Conservation (phyloP, 2,329 filamentous ascomycete species). For the Ambrosiella xylebori region DNA sequence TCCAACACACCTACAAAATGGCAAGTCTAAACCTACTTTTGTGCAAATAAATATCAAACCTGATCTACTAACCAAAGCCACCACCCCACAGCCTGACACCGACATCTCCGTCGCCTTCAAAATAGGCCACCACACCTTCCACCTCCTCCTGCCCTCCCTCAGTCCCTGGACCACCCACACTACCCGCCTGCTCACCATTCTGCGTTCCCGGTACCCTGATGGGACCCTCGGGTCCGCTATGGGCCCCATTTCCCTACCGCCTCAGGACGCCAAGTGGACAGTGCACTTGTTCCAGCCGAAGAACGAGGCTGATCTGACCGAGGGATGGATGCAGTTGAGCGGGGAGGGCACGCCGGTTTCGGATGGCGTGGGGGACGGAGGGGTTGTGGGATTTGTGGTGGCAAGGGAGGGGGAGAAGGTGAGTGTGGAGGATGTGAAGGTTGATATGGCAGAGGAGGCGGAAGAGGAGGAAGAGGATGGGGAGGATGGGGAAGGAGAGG, state of each 20-base stretch:
- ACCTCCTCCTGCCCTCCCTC: slow-evolving; percentile 45
- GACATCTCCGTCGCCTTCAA: slow-evolving; percentile 54
- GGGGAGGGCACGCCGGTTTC: slow-evolving; percentile 25
- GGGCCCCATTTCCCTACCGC: slow-evolving; percentile 23
- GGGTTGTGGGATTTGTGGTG: slow-evolving; percentile 30
- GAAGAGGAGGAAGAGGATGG: slow-evolving; percentile 14
- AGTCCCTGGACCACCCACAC: slow-evolving; percentile 40
- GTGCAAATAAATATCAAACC: too few relatives aligned
- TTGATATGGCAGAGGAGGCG: slow-evolving; percentile 26
- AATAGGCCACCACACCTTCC: slow-evolving; percentile 52
- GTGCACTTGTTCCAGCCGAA: slow-evolving; percentile 31
- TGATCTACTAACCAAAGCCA: too few relatives aligned
- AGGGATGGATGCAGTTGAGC: slow-evolving; percentile 33
- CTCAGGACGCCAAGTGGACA: slow-evolving; percentile 18
- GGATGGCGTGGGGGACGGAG: slow-evolving; percentile 30
- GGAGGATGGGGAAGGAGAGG: background rate
- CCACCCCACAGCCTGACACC: slow-evolving; percentile 16
- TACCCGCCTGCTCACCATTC: slow-evolving; percentile 36
- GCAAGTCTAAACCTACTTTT: too few relatives aligned
- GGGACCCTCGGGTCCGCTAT: slow-evolving; percentile 28
- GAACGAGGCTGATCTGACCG: slow-evolving; percentile 26
- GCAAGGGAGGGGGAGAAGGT: slow-evolving; percentile 22
- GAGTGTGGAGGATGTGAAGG: slow-evolving; percentile 26
- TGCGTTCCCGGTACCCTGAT: slow-evolving; percentile 38
- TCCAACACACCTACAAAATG: too few relatives aligned